Base-by-base conservation (phyloP, 2,329 filamentous ascomycete species). In the Chrysosporium keratinophilum region DNA sequence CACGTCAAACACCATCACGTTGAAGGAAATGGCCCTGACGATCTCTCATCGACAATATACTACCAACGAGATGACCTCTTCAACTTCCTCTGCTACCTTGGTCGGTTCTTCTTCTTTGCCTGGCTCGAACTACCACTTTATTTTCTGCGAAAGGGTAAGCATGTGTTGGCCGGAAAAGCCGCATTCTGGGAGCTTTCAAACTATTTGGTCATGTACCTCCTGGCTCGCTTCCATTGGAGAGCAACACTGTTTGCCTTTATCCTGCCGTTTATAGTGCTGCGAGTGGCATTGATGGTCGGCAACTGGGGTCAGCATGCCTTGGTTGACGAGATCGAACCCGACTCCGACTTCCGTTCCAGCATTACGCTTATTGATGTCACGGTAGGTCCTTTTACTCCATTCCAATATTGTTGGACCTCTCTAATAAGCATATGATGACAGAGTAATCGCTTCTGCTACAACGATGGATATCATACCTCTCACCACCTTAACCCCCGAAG, bases 281-380 rank as follows among this genome's bases (percentile, higher is more conserved):
- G 87, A 0, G 61, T 87, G 15, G 86, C 82, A 0, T 67, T 91
- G 58, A 91, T 90, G 87, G 76, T 87, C 6, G 87, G 87, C 1
- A 91, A 91, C 64, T 91, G 85, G 85, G 87, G 85, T 2, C 87
- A 91, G 65, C 87, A 91, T 65, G 86, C 86, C 1, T 83, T 91
- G 58, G 85, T 91, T 5, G 86, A 91, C 61, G 79, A 83, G 17
- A 72, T 80, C 11, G 82, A 88, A 60, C 87, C 87, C 0, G 79
- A 87, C 62, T 89, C 85, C 0, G 86, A 91, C 64, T 90, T 83
- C 62, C 76, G 85, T 35, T 88, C 84, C 0, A 89, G 85, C 66
- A 86, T 90, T 59, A 90, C 87, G 0, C 65, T 91, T 20, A 82
- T 91, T 52, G 87, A 91, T 62, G 85, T 90, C 5, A 76, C 83